phyloP scores from a whole-genome alignment of 208 protist genomes.

The Leishmania arabica region DNA sequence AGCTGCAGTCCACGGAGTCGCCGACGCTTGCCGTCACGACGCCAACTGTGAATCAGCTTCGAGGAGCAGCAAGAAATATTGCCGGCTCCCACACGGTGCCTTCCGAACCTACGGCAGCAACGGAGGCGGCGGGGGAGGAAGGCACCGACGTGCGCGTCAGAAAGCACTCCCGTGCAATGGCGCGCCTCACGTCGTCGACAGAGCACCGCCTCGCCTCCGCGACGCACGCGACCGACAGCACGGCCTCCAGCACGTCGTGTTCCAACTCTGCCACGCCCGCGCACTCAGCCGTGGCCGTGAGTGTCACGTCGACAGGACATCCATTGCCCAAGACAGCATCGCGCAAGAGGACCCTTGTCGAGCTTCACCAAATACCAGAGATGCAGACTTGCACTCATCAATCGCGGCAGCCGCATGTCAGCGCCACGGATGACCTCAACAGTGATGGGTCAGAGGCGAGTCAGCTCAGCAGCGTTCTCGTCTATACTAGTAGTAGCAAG shows the following conservation, averaged over 20 bases:
- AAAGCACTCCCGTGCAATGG: not conserved
- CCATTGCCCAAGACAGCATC: not conserved
- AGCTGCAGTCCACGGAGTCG: slow-evolving; percentile 9
- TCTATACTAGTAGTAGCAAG: not conserved
- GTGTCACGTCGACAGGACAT: not conserved
- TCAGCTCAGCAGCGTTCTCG: slow-evolving; percentile 1
- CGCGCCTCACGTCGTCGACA: not conserved
- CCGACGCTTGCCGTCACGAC: too few species aligned
- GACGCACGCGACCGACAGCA: not conserved
- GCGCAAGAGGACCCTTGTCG: not conserved
- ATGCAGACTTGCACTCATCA: not conserved
- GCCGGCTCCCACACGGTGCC: not conserved
- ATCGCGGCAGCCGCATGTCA: not conserved
- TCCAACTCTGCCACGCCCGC: not conserved
- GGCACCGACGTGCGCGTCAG: not conserved
- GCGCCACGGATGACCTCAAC: not conserved
- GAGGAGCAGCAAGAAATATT: not conserved
- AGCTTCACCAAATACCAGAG: not conserved
- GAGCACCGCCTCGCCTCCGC: not conserved
- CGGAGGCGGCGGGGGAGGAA: not conserved
- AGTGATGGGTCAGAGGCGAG: not conserved
- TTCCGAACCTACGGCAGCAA: not conserved
- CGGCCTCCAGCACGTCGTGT: not conserved
- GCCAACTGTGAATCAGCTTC: not conserved
- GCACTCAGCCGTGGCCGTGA: not conserved